These are phyloP conservation scores for Fusarium azukiicola DNA, from an alignment of 2,329 filamentous ascomycete genomes.

Conservation along the genomic window DNA sequence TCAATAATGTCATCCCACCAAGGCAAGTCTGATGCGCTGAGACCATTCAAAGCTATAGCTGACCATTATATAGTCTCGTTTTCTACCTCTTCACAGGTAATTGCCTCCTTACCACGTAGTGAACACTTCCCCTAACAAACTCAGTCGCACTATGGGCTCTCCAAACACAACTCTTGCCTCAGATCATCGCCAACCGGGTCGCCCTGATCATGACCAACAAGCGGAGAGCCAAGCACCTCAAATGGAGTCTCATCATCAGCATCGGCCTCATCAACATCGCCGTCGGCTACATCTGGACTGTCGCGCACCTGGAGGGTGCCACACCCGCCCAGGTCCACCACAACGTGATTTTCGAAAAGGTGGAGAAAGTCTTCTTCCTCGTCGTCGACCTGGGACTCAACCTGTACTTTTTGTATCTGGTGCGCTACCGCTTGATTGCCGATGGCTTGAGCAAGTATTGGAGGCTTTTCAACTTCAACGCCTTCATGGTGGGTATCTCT, in stretches of 20 bases:
- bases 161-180: constrained; percentile 65
- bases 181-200: constrained; percentile 70
- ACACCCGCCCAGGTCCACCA: constrained; percentile 28
- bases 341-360: constrained; percentile 51
- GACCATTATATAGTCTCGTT: constrained; percentile 17
- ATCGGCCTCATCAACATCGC: constrained; percentile 63
- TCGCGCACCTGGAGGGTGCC: constrained; percentile 54
- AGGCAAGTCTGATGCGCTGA: not conserved
- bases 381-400: constrained; percentile 72
- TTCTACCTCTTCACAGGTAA: constrained; percentile 32
- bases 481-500: constrained; percentile 70
- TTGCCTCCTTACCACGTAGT: not conserved
- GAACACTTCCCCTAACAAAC: not conserved
- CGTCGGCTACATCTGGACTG: constrained; percentile 66
- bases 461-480: constrained; percentile 71
- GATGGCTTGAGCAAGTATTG: constrained; percentile 73
- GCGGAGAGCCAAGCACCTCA: constrained; percentile 58
- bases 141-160: constrained; percentile 42
- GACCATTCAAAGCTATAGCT: not conserved
- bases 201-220: constrained; percentile 65
- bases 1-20: constrained; percentile 46
- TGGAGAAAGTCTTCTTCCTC: constrained; percentile 70
- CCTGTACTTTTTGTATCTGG: constrained; percentile 70
- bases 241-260: constrained; percentile 59
- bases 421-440: constrained; percentile 69